Evolutionary conservation across 768 basidiomycete genomes (phyloP).

Genomic region (Rhizopogon sp.): DNA sequence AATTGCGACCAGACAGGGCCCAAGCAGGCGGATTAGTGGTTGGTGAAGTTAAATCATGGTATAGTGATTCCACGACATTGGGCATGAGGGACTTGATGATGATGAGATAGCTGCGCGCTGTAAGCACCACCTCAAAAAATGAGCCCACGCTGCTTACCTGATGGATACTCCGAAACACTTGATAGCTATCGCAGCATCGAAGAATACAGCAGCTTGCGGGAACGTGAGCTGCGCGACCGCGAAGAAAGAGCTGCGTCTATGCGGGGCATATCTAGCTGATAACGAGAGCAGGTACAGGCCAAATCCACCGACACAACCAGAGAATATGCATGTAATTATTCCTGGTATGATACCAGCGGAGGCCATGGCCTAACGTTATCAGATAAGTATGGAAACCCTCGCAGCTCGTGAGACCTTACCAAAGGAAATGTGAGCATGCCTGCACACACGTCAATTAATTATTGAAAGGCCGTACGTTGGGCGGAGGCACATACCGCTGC

Average conservation of each 20-base stretch:
- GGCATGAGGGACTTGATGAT: conserved; percentile 94
- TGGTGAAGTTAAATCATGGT: conserved; percentile 68
- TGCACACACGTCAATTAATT: conserved; percentile 20
- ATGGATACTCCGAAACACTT: conserved; percentile 98
- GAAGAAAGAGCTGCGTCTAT: conserved; percentile 79
- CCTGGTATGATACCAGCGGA: conserved; percentile 89
- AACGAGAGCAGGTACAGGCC: conserved; percentile 86
- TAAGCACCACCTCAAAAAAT: background rate
- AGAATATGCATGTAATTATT: conserved; percentile 80
- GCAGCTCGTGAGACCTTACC: conserved; percentile 35
- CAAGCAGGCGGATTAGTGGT: conserved; percentile 66
- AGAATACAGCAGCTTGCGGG: conserved; percentile 81
- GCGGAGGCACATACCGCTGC: conserved; percentile 58
- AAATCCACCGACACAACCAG: conserved; percentile 70
- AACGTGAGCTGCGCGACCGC: conserved; percentile 82
- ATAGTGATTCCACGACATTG: conserved; percentile 78
- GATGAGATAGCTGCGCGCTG: conserved; percentile 64
- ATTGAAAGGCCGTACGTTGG: background rate
- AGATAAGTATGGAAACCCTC: background rate
- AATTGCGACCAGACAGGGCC: conserved; percentile 72
- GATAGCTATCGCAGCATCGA: conserved; percentile 90
- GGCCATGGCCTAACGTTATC: conserved; percentile 69
- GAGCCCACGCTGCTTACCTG: conserved; percentile 45
- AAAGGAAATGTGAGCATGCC: conserved; percentile 89
- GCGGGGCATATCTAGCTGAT: conserved; percentile 72